phyloP scores from a whole-genome alignment of 164 flowering plant species.

The Santalum album region DNA sequence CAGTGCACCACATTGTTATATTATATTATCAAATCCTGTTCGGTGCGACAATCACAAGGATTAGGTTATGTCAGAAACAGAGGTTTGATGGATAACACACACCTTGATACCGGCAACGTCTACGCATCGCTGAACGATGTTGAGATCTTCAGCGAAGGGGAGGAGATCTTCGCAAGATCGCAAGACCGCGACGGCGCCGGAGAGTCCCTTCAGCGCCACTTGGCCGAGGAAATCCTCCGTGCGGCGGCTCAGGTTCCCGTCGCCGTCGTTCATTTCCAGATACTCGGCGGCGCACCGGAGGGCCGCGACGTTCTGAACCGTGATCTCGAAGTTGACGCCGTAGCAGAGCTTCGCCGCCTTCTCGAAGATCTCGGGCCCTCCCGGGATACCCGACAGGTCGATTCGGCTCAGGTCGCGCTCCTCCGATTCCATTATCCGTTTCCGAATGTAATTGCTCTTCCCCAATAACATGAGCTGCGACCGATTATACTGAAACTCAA shows the following conservation, averaged over 20 bases:
- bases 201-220: conserved; percentile 57
- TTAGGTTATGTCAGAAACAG: too few relatives aligned
- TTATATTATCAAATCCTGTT: too few relatives aligned
- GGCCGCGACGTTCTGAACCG: conserved; percentile 73
- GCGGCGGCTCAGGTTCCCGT: conserved; percentile 55
- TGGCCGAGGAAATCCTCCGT: conserved; percentile 72
- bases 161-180: conserved; percentile 66
- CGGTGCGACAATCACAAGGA: too few relatives aligned
- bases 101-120: conserved; percentile 63
- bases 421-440: conserved; percentile 47
- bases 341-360: conserved; percentile 93
- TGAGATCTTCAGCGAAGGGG: conserved; percentile 61
- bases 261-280: conserved; percentile 68
- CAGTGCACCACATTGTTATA: too few relatives aligned
- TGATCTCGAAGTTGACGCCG: conserved; percentile 84
- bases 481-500: neutral
- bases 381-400: conserved; percentile 62
- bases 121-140: conserved; percentile 58
- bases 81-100: too few relatives aligned
- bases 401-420: conserved; percentile 50
- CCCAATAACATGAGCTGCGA: conserved; percentile 85
- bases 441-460: conserved; percentile 80
- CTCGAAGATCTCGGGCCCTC: conserved; percentile 85
- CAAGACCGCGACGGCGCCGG: conserved; percentile 64
- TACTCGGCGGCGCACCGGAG: conserved; percentile 87